Base-by-base conservation (phyloP, 1,284 basidiomycete species). In the Rhodotorula sp. region DNA sequence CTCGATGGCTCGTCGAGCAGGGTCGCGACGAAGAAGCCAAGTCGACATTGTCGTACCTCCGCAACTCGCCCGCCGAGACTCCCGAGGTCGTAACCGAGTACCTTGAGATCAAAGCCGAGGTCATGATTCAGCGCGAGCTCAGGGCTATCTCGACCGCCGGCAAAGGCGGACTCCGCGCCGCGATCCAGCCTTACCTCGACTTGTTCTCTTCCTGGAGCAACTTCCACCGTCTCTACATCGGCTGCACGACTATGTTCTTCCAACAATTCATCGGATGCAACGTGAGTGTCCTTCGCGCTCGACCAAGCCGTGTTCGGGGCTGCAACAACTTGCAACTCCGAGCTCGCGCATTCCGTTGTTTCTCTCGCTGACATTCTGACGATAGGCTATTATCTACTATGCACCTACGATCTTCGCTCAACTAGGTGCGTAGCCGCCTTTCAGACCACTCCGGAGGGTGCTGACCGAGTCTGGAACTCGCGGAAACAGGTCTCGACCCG, bases 1-100 rank as follows among this genome's bases (percentile, higher is more conserved):
- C 86, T 0, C 80, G 84, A 3, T 86, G 85, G 83, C 82, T 87
- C 18, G 34, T 34, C 15, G 56, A 58, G 31, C 18, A 60, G 34
- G 73, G 70, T 15, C 58, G 73, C 46, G 67, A 65, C 58, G 73
- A 69, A 6, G 70, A 72, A 46, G 63, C 65, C 29, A 39, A 59
- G 21, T 29, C 66, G n/a, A 64, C 71, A 3, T 57, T 75, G 3
- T 65, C 73, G 21, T 56, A 64, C 23, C 64, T 75, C 8, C 71
- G 73, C 18, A 34, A 61, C 14, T 59, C 61, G 18, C 64, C 73
- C 18, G 34, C 63, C 61, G 72, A 72, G 34, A n/a, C 48, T 6
- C 49, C 62, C 12, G 62, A 51, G 31, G 62, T 63, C 62, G n/a
- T 34, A 2, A 34, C 48, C 31, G 62, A 63, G 26, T 63, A 39